phyloP scores from a whole-genome alignment of 768 basidiomycete species.

The Exidia glandulosa region DNA sequence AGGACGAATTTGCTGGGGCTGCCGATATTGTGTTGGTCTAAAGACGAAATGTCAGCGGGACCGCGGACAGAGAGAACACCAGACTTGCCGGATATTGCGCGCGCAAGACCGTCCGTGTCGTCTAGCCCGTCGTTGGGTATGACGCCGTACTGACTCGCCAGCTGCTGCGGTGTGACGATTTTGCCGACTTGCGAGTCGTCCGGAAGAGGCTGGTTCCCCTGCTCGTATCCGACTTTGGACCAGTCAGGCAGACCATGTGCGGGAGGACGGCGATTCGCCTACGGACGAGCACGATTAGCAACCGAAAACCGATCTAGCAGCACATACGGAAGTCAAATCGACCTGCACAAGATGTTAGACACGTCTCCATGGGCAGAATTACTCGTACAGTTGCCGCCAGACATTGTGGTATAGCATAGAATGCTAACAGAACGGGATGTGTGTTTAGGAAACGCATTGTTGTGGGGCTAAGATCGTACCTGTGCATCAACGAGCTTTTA shows the following conservation, averaged over 20 bases:
- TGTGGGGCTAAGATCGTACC: too few relatives aligned
- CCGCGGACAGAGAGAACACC: neutral
- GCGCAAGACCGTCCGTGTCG: neutral
- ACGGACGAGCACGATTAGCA: too few relatives aligned
- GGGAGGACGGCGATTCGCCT: neutral
- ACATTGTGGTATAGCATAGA: too few relatives aligned
- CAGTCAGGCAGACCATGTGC: neutral
- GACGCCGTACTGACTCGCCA: neutral
- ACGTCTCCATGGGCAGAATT: too few relatives aligned
- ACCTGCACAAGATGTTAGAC: too few relatives aligned
- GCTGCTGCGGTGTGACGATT: neutral
- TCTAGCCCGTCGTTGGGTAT: neutral
- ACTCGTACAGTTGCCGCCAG: too few relatives aligned
- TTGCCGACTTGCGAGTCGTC: neutral
- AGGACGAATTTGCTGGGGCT: neutral
- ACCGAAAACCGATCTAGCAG: too few relatives aligned
- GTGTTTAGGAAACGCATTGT: too few relatives aligned
- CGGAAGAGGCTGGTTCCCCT: neutral
- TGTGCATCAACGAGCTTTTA: too few relatives aligned
- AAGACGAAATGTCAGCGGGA: neutral
- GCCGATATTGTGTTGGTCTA: neutral
- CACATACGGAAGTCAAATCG: too few relatives aligned
- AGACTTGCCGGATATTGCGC: neutral
- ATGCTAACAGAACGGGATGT: too few relatives aligned
- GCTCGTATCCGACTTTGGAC: neutral